Conservation (phyloP, 768 basidiomycete genomes). For the Pisolithus sp. region DNA sequence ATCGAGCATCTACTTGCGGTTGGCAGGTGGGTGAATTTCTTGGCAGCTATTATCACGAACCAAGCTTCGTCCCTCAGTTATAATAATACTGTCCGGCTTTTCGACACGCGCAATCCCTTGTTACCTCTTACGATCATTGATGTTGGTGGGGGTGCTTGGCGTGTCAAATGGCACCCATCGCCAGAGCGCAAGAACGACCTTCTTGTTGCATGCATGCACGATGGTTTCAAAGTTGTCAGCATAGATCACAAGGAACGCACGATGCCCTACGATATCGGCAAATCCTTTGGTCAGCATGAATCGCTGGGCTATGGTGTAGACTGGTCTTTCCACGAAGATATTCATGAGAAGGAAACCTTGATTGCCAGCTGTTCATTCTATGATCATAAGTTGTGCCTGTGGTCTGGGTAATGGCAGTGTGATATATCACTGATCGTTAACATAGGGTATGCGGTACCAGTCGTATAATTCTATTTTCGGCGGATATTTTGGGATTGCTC, state of each 20-base stretch:
- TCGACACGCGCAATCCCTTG: slow-evolving; percentile 69
- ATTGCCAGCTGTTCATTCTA: slow-evolving; percentile 95
- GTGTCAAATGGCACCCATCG: slow-evolving; percentile 92
- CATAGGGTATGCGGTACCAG: not conserved
- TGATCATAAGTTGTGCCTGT: slow-evolving; percentile 77
- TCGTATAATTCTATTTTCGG: not conserved
- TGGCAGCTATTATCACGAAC: not conserved
- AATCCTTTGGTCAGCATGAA: slow-evolving; percentile 66
- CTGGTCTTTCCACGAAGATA: slow-evolving; percentile 55
- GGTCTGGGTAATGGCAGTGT: slow-evolving; percentile 49
- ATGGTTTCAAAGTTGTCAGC: slow-evolving; percentile 80
- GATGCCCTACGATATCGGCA: slow-evolving; percentile 34
- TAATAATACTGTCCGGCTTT: slow-evolving; percentile 71
- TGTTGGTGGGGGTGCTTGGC: slow-evolving; percentile 92
- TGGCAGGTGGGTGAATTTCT: slow-evolving; percentile 58
- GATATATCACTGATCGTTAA: not conserved
- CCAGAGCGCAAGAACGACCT: slow-evolving; percentile 60
- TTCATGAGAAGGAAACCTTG: slow-evolving; percentile 35
- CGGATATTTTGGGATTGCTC: not conserved
- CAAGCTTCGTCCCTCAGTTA: slow-evolving; percentile 48
- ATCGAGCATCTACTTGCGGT: slow-evolving; percentile 80
- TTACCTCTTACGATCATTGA: slow-evolving; percentile 51
- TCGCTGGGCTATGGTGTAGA: slow-evolving; percentile 91
- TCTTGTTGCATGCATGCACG: slow-evolving; percentile 96
- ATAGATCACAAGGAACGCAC: slow-evolving; percentile 12